These are phyloP conservation scores for Pleurotus giganteus DNA, from an alignment of 768 basidiomycete species.

Conservation along the genomic window DNA sequence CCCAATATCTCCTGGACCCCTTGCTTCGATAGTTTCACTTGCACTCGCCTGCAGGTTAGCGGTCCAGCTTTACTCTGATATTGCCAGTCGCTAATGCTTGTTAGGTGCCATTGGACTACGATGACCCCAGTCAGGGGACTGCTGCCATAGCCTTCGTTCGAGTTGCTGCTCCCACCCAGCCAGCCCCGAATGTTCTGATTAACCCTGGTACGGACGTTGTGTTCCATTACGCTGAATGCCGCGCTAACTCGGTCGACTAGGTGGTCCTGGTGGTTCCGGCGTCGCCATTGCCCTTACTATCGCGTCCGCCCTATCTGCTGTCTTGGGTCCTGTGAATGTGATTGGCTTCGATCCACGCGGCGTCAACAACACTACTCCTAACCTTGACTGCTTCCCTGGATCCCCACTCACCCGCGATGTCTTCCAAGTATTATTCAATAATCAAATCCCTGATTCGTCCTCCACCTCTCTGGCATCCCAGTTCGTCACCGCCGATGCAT, in stretches of 20 bases:
- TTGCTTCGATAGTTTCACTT: neutral
- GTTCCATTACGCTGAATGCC: neutral
- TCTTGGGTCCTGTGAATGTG: slow-evolving; percentile 45
- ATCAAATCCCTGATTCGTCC: neutral
- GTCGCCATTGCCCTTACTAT: slow-evolving; percentile 22
- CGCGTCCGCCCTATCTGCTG: slow-evolving; percentile 23
- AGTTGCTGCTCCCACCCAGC: slow-evolving; percentile 23
- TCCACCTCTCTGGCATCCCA: neutral
- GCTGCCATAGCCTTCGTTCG: slow-evolving; percentile 42
- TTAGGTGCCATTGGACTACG: slow-evolving; percentile 46
- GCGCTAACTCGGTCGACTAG: slow-evolving; percentile 41
- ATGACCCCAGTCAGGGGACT: slow-evolving; percentile 30
- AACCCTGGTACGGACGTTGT: neutral
- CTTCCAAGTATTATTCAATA: neutral
- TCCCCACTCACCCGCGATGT: neutral
- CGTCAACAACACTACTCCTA: slow-evolving; percentile 11
- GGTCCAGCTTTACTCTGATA: neutral
- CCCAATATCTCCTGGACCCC: neutral
- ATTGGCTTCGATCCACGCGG: slow-evolving; percentile 48
- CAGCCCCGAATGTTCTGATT: neutral
- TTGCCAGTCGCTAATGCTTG: neutral
- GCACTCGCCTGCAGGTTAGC: neutral
- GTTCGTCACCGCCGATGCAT: neutral
- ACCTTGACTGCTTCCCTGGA: neutral
- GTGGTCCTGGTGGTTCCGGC: slow-evolving; percentile 46